A percentile compares a stretch with the other conserved stretches of the same genome.
phyloP scores from a whole-genome alignment of 2,329 filamentous ascomycete species.

The Alternaria incomplexa region DNA sequence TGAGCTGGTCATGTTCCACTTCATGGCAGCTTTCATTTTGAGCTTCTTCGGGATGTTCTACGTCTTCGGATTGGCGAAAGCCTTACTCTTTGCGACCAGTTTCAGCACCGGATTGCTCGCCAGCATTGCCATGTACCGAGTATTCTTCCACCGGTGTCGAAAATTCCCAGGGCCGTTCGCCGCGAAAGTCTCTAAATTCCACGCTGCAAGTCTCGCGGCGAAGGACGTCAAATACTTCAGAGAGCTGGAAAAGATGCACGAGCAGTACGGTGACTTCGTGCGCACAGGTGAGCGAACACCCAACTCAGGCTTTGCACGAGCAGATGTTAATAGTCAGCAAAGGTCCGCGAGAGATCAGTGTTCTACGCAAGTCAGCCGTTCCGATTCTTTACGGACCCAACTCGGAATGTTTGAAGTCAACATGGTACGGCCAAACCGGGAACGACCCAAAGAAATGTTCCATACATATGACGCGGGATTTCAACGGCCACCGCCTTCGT shows the following conservation, averaged over 20 bases:
- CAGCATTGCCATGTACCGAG: slow-evolving; percentile 34
- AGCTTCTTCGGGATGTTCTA: slow-evolving; percentile 19
- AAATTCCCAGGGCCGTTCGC: slow-evolving; percentile 31
- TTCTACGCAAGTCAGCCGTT: slow-evolving; percentile 27
- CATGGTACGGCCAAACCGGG: slow-evolving; percentile 32
- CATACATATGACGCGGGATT: slow-evolving; percentile 32
- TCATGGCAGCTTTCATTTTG: slow-evolving; percentile 18
- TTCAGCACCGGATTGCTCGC: slow-evolving; percentile 22
- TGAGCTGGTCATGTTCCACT: slow-evolving; percentile 33
- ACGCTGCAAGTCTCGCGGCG: slow-evolving; percentile 31
- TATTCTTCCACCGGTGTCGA: slow-evolving; percentile 32
- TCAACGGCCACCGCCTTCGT: slow-evolving; percentile 24
- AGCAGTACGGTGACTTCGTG: slow-evolving; percentile 44
- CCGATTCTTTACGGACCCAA: slow-evolving; percentile 29
- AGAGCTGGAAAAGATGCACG: slow-evolving; percentile 36
- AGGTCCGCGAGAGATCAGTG: slow-evolving; percentile 33
- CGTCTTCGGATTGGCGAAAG: slow-evolving; percentile 9
- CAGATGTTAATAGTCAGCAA: not conserved
- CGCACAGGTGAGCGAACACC: slow-evolving; percentile 33
- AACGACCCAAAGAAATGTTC: slow-evolving; percentile 27
- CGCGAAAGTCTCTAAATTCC: slow-evolving; percentile 36
- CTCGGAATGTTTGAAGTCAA: slow-evolving; percentile 32
- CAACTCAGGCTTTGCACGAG: not conserved
- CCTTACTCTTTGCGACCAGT: slow-evolving; percentile 2
- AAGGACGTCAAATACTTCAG: slow-evolving; percentile 38